Conservation (phyloP, 2,329 filamentous ascomycete genomes). For the Penicillium sp. region DNA sequence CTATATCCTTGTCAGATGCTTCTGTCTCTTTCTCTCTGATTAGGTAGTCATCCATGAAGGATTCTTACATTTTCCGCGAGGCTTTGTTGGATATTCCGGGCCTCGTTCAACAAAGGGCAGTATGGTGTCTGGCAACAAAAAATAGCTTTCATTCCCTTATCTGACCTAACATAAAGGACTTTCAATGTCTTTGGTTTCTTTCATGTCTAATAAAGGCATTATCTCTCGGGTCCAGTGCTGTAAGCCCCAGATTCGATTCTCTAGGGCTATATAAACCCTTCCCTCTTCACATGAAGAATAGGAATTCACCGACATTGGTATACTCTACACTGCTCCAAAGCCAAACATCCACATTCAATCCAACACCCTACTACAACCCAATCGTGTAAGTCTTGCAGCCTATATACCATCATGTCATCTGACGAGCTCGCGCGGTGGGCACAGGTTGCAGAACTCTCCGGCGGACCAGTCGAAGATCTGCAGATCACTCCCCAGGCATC, state of each 20-base stretch:
- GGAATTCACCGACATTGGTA: neutral
- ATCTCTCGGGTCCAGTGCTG: neutral
- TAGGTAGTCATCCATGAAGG: neutral
- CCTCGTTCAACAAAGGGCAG: neutral
- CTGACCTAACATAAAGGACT: neutral
- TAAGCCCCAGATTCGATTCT: neutral
- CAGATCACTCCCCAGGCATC: neutral
- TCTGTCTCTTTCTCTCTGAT: neutral
- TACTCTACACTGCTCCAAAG: neutral
- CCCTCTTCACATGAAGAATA: neutral
- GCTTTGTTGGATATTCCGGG: neutral
- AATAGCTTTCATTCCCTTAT: too few relatives aligned
- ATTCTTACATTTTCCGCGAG: neutral
- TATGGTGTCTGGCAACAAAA: neutral
- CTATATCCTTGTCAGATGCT: neutral
- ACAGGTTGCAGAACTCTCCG: neutral
- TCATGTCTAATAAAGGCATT: neutral
- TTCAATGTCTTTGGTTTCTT: neutral
- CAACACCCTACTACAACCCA: neutral
- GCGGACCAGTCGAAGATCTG: neutral
- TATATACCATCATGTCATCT: neutral
- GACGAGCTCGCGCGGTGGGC: neutral
- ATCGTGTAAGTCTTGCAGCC: too few relatives aligned
- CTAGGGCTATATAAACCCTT: neutral
- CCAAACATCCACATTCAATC: neutral